Conservation (phyloP, 2,329 filamentous ascomycete genomes). For the Neonectria punicea region DNA sequence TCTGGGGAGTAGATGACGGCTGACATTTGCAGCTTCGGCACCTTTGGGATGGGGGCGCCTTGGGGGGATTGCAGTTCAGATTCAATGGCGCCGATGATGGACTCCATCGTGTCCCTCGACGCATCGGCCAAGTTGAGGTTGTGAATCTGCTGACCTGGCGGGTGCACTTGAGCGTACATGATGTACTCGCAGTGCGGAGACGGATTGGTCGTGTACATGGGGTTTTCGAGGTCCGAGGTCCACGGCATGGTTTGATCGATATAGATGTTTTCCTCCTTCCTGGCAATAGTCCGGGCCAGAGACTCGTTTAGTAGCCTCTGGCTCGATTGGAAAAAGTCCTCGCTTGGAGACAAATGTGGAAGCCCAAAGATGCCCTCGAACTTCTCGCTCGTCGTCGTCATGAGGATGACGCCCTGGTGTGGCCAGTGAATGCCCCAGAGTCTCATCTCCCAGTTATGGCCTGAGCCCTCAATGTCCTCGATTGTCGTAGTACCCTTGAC, state of each 20-base stretch:
- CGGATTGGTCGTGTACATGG: conserved; percentile 66
- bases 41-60: conserved; percentile 65
- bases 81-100: conserved; percentile 66
- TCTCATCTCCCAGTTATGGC: conserved; percentile 81
- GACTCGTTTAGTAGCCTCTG: conserved; percentile 77
- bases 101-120: conserved; percentile 40
- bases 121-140: conserved; percentile 47
- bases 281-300: conserved; percentile 73
- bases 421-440: conserved; percentile 89
- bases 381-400: conserved; percentile 93
- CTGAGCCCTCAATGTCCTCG: conserved; percentile 73
- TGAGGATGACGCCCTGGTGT: conserved; percentile 78
- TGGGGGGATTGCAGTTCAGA: conserved; percentile 70
- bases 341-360: conserved; percentile 78
- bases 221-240: conserved; percentile 74
- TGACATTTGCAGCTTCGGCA: conserved; percentile 70
- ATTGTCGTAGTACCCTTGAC: conserved; percentile 77
- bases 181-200: conserved; percentile 88
- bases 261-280: conserved; percentile 66
- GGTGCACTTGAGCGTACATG: conserved; percentile 83
- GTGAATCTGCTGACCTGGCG: conserved; percentile 55
- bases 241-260: conserved; percentile 76
- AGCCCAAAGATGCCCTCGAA: conserved; percentile 91
- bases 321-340: conserved; percentile 67
- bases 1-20: conserved; percentile 74